Base-by-base conservation (phyloP, 495 filamentous ascomycete species). In the Astrothelium macrocarpum region DNA sequence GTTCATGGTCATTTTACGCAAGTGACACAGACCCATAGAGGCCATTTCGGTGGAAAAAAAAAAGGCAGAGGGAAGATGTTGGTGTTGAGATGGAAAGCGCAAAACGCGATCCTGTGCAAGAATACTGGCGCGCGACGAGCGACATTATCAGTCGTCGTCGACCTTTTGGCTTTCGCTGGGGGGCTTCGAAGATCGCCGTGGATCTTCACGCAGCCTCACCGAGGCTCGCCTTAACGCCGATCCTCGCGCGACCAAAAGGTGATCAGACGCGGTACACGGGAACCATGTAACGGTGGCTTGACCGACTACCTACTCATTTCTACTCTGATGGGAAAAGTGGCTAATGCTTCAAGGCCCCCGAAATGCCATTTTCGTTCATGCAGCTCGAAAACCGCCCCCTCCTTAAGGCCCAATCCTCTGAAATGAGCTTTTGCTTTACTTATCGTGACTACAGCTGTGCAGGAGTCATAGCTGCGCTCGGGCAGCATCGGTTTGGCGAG, bases 181-280 rank as follows among this genome's bases (percentile, higher is more conserved):
- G 14, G 34, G 45, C 45, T 16, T 29, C 2, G 7, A 29, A 10
- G 49, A 56, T 56, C 49, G 49, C 29, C 49, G 49, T 16, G 49
- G 49, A 56, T 56, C 49, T 26, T 56, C 49, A 29, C 16, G 49
- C 25, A 56, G 49, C 49, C 49, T 56, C 49, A 56, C 25, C 49
- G 9, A 10, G 49, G 25, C 5, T 5, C 49, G 20, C 49, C 49
- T 25, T 29, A 9, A 56, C 25, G 49, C 49, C 49, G 49, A 56
- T 56, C 49, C 25, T 56, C 49, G 49, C 25, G 49, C 49, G 16
- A 56, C 23, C 49, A 28, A 28, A 3, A 49, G n/a, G n/a, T 49
- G 3, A 49, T 14, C 43, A 49, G 43, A 49, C n/a, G 43, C 43
- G 43, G 18, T 18, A 20, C 18, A 20, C 34, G 43, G 43, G 43